Base-by-base conservation (phyloP, 1,139 yeast genomes). In the Suhomyces atakaporum region DNA sequence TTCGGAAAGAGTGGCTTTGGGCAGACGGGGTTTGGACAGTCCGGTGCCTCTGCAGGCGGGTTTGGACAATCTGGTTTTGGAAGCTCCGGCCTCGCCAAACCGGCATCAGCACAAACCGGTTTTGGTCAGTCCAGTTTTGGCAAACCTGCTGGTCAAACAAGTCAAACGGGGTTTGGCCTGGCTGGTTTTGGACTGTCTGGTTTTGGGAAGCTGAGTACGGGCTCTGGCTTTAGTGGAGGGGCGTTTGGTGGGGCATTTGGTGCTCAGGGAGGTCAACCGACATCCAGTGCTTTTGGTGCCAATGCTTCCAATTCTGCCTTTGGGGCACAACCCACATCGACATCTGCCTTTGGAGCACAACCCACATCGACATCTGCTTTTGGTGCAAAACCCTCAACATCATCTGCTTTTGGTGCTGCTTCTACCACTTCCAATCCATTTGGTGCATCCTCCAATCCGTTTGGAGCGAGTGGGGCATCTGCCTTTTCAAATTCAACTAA, bases 41-140 rank as follows among this genome's bases (percentile, higher is more conserved):
- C 31, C 26, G 51, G 51, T 4, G 15, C 21, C 26, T 30, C 35
- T 6, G 48, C 10, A 40, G 36, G 35, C 29, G 29, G 33, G 7
- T 40, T 44, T 32, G 45, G 45, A 11, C 38, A 24, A 19, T 14
- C 36, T 12, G 58, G 53, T 5, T 54, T 57, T 47, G 62, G 56
- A 11, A 33, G 34, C 25, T 27, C 49, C 12, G 44, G 46, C 8
- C 43, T 47, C 12, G 26, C 9, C n/a, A 24, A 24, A 12, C 25
- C 24, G n/a, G 14, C 33, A 30, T 14, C 33, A 34, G 34, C 10
- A 20, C 37, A 7, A 27, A 29, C 12, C 39, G 26, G 44, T 11
- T 46, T 44, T 42, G 54, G 62, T 6, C 25, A 42, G 25, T 15
- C 42, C 27, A 47, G 51, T 5, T 49, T 43, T 33, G 47, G 54